Evolutionary conservation across 148 eudicot genomes (phyloP), one percentile per base, ranked within the genome.

Genomic region (Cornus florida): DNA sequence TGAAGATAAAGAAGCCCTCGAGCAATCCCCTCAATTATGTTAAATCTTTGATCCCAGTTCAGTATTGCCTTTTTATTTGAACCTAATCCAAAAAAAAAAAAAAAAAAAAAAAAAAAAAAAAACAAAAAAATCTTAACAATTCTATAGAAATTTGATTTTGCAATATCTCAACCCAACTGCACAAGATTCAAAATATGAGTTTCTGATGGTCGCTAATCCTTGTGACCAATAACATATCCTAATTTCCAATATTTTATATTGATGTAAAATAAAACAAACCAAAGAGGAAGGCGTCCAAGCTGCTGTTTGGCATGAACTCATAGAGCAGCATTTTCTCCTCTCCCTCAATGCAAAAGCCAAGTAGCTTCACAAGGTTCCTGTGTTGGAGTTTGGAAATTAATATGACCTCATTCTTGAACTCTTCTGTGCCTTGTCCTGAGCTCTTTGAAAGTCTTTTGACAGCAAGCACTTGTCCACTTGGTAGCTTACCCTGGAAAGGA

Each of bases 311-410:
- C 62, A 57, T 57, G 20, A 13, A 57, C 20, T 57, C 62, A 19
- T 57, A 57, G 20, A 57, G 17, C 62, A 57, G 23, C 22, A 74
- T 6, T 65, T 74, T 74, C 38, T 74, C 69, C n/a, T 74, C 67
- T 41, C 69, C 46, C 17, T 62, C 24, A 31, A 57, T 23, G 20
- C 77, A 74, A 8, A 7, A 74, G 23, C 68, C 77, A 9, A 59
- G 43, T 2, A 74, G 33, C 39, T 32, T 74, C 7, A 74, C 77
- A 57, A 74, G 77, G 28, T 74, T 74, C 7, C 76, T 31, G n/a
- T 59, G 77, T 60, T 74, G 77, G 23, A 74, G 68, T n/a, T 73
- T 73, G 9, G 62, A 48, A 13, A 73, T 73, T 10, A 73, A 31
- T 32, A 71, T 71, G 62, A 57, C 62, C 20, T 57, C 62, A 19